A percentile compares a stretch with the other conserved stretches of the same genome.
phyloP scores from a whole-genome alignment of 306 rosid genomes.

The Pterocarpus santalinus region DNA sequence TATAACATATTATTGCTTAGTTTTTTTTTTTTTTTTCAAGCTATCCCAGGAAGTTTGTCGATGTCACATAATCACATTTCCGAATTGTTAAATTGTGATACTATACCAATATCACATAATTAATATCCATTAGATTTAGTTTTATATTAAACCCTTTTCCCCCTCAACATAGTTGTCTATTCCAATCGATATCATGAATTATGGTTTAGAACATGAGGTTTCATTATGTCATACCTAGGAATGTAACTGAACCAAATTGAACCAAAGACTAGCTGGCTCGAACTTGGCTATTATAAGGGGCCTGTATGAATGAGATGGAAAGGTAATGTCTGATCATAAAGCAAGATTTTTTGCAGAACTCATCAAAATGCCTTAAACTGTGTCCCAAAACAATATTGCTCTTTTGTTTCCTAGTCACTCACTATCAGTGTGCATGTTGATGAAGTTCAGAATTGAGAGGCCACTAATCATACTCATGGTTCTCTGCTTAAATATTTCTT shows the following conservation, averaged over 20 bases:
- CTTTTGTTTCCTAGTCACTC: not conserved
- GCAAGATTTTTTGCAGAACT: constrained; percentile 3
- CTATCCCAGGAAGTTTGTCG: not conserved
- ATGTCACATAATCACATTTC: not conserved
- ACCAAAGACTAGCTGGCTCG: not conserved
- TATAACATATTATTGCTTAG: not conserved
- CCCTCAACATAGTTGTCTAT: not conserved
- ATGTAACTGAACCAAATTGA: not conserved
- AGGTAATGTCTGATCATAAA: not conserved
- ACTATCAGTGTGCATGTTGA: constrained; percentile 23
- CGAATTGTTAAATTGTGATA: not conserved
- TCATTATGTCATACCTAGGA: not conserved
- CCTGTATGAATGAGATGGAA: not conserved
- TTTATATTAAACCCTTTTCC: not conserved
- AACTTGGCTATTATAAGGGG: not conserved
- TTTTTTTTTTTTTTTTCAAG: not conserved
- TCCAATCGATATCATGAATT: not conserved
- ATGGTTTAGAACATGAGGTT: constrained; percentile 1
- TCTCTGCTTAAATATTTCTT: constrained; percentile 32
- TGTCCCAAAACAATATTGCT: constrained; percentile 1
- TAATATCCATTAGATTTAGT: constrained; percentile 8
- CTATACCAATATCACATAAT: not conserved
- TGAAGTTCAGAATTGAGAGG: constrained; percentile 41
- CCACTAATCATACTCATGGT: not conserved
- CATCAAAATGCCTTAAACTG: not conserved